Evolutionary conservation across 352 stramenopile species (phyloP).

Genomic region (Globisporangium camurandrum): DNA sequence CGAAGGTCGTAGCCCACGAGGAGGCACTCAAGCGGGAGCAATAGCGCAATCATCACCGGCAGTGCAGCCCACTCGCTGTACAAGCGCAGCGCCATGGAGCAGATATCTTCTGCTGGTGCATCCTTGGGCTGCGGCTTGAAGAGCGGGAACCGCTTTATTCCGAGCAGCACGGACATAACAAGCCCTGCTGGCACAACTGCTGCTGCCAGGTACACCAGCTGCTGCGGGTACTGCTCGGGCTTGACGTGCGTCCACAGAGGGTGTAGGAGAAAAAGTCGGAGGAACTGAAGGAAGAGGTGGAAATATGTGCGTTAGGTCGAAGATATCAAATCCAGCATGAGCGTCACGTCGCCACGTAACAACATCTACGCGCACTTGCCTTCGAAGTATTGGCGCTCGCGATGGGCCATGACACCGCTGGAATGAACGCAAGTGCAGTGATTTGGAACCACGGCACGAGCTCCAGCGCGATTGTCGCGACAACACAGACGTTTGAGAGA

Average conservation of each 20-base stretch:
- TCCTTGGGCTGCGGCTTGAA: conserved; percentile 53
- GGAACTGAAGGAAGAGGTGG: conserved; percentile 14
- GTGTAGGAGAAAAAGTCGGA: conserved; percentile 35
- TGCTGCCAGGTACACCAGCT: conserved; percentile 31
- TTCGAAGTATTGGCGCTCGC: conserved; percentile 17
- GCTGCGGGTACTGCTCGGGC: conserved; percentile 21
- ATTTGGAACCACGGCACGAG: conserved; percentile 42
- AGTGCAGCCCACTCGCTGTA: conserved; percentile 51
- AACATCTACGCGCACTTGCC: conserved; percentile 22
- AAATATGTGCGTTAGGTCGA: neutral
- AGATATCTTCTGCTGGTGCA: conserved; percentile 37
- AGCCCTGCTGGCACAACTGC: conserved; percentile 30
- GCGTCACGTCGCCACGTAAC: neutral
- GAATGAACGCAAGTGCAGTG: conserved; percentile 37
- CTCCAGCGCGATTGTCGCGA: conserved; percentile 27
- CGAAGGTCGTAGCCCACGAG: conserved; percentile 30
- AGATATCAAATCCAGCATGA: neutral
- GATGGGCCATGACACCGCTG: conserved; percentile 39
- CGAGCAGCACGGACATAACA: conserved; percentile 21
- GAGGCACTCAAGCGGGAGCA: conserved; percentile 40
- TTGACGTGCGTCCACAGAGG: conserved; percentile 39
- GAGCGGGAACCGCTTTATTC: conserved; percentile 42
- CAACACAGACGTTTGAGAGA: conserved; percentile 25
- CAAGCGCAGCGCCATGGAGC: conserved; percentile 34
- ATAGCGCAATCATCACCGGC: conserved; percentile 36